These are phyloP conservation scores for Theobroma grandiflorum DNA, from an alignment of 441 rosid genomes.

Conservation along the genomic window DNA sequence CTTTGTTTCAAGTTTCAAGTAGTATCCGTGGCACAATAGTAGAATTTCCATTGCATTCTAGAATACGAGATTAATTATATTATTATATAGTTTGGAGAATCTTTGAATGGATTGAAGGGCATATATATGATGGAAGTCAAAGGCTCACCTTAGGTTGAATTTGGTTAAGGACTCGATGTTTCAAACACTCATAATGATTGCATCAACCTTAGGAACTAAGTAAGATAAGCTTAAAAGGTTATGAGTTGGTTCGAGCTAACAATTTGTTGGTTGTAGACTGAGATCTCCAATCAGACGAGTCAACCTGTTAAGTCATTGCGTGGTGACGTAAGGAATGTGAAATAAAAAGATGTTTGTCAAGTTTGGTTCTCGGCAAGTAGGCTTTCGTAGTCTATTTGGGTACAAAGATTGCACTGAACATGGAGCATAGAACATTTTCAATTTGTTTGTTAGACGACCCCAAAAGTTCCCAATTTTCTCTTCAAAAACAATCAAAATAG, in stretches of 20 bases:
- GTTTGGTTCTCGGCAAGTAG: conserved; percentile 24
- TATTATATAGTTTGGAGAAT: too few species aligned
- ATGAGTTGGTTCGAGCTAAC: conserved; percentile 25
- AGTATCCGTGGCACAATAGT: not conserved
- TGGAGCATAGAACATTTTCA: conserved; percentile 19
- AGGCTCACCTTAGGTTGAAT: conserved; percentile 1
- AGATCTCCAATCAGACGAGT: conserved; percentile 18
- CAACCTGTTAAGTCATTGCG: not conserved
- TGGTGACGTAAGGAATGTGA: conserved; percentile 2
- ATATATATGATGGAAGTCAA: not conserved
- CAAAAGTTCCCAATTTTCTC: not conserved
- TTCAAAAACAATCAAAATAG: not conserved
- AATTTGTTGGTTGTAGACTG: conserved; percentile 26
- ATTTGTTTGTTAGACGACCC: not conserved
- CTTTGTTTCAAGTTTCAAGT: conserved; percentile 5
- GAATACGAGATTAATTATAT: not conserved
- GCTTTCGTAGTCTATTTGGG: conserved; percentile 33
- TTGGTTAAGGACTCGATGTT: conserved; percentile 4
- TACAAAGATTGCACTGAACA: conserved; percentile 22
- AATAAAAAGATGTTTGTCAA: not conserved
- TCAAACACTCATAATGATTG: conserved; percentile 14
- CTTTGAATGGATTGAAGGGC: too few species aligned
- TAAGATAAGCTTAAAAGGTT: not conserved
- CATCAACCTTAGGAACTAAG: conserved; percentile 33
- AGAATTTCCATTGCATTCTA: not conserved